Evolutionary conservation across 1,139 yeast genomes (phyloP).

Genomic region (Yamadazyma friedrichii): DNA sequence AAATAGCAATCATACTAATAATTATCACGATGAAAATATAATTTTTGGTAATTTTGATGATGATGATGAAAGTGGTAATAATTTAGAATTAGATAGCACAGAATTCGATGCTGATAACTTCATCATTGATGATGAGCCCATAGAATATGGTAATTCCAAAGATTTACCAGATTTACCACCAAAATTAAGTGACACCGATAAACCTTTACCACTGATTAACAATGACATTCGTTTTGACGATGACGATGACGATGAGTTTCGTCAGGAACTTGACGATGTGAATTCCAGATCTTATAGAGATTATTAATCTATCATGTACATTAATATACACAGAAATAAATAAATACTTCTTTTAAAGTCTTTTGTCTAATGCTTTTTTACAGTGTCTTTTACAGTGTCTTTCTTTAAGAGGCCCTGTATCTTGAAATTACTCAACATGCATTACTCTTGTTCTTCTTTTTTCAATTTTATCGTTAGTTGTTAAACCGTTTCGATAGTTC

Average conservation of each 20-base stretch:
- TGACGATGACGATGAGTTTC: not conserved
- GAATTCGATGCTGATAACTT: slow-evolving; percentile 21
- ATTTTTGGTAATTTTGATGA: slow-evolving; percentile 45
- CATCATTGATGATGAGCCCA: slow-evolving; percentile 33
- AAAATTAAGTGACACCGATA: not conserved
- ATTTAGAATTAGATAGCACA: slow-evolving; percentile 25
- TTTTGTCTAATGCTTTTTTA: not conserved
- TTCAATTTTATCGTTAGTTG: slow-evolving; percentile 37
- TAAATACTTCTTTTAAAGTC: not conserved
- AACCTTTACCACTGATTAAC: slow-evolving; percentile 2
- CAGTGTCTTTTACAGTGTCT: not conserved
- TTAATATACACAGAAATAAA: slow-evolving; percentile 5
- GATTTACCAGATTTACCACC: not conserved
- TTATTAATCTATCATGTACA: slow-evolving; percentile 10
- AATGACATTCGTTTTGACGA: not conserved
- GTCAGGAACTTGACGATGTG: slow-evolving; percentile 3
- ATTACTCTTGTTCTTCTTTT: slow-evolving; percentile 45
- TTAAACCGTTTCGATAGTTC: slow-evolving; percentile 22
- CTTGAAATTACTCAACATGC: slow-evolving; percentile 26
- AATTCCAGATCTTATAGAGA: slow-evolving; percentile 11
- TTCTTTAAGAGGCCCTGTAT: not conserved
- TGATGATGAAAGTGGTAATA: slow-evolving; percentile 23
- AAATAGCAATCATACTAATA: slow-evolving; percentile 6
- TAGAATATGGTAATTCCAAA: slow-evolving; percentile 8
- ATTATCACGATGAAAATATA: slow-evolving; percentile 28